Evolutionary conservation across 2,329 filamentous ascomycete species (phyloP), one percentile per base, ranked within the genome.

Genomic region (Scedosporium minutisporum): DNA sequence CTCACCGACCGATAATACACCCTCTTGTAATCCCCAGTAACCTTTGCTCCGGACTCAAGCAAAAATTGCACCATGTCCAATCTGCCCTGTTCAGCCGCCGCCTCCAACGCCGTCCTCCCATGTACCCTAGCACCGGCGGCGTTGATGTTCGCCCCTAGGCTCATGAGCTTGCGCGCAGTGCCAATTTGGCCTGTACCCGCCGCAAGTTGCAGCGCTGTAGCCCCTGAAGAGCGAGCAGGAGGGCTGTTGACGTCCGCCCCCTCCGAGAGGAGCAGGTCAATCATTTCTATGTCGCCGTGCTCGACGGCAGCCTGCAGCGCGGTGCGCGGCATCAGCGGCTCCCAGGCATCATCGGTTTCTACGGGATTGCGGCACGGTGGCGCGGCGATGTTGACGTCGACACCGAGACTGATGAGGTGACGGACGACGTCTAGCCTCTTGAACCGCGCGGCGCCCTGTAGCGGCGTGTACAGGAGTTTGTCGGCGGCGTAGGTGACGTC

Each of bases 261-360:
- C 0, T 72, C 71, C 12, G 74, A 69, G 3, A 77, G 68, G 3
- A 78, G 65, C 2, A 77, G 65, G 1, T 67, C 64, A 12, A 76
- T 76, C 9, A 77, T 74, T 3, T 76, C 72, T 0, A 60, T 63
- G 38, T 71, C 68, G 3, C 75, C 70, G 0, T 69, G 69, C 53
- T 76, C 73, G 44, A 71, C 72, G 0, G 77, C 76, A 0, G 69
- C 76, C 61, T 78, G 76, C 0, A 78, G 66, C 0, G 76, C 76
- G 4, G 74, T 78, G 4, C 73, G 71, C 1, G 68, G 66, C 0
- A 33, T 33, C 63, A 44, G 29, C 3, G 29, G 29, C 29, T 33
- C 62, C 76, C 73, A 18, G 71, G 69, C 1, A 68, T 63, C 29
- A 53, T 68, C 68, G 41, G 63, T 9, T 21, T 38, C 25, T 18